Percentiles rank a stretch among this genome's conserved stretches.
These are phyloP conservation scores for Buddleja alternifolia DNA, from an alignment of 257 asterid species.

Conservation along the genomic window DNA sequence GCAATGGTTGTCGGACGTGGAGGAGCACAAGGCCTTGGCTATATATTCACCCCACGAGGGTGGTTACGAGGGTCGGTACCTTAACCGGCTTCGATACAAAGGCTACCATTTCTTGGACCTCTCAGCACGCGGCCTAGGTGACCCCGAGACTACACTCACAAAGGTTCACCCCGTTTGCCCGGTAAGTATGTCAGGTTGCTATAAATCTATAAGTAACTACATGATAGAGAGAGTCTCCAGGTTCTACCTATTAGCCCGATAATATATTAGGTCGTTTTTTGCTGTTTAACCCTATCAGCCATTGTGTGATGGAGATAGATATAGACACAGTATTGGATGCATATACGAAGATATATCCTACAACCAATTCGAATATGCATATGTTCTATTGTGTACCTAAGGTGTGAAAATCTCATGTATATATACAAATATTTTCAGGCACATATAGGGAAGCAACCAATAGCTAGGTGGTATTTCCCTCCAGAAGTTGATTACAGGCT, in stretches of 20 bases:
- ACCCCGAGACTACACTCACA: slow-evolving; percentile 87
- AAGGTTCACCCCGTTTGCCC: slow-evolving; percentile 92
- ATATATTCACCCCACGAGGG: slow-evolving; percentile 92
- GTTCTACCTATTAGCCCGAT: too few relatives aligned
- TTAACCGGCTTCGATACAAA: slow-evolving; percentile 59
- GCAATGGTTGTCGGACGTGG: slow-evolving; percentile 77
- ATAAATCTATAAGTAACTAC: too few relatives aligned
- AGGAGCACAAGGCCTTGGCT: slow-evolving; percentile 86
- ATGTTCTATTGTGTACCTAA: not conserved
- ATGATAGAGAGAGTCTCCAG: too few relatives aligned
- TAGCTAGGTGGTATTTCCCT: slow-evolving; percentile 91
- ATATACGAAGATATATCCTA: too few relatives aligned
- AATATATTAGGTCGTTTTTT: too few relatives aligned
- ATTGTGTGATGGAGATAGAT: too few relatives aligned
- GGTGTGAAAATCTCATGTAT: not conserved
- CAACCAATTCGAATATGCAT: too few relatives aligned
- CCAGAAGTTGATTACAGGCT: slow-evolving; percentile 93
- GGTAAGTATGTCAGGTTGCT: slow-evolving; percentile 38
- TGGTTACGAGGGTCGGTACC: slow-evolving; percentile 85
- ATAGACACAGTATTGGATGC: too few relatives aligned
- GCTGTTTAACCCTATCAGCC: too few relatives aligned
- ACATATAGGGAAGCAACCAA: slow-evolving; percentile 87
- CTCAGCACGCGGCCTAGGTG: slow-evolving; percentile 86
- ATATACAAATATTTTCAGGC: slow-evolving; percentile 47
- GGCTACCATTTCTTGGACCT: slow-evolving; percentile 88